Percentiles rank a stretch among this genome's conserved stretches.
These are phyloP conservation scores for Gonapodya prolifera DNA, from an alignment of 192 early-diverging fungal genomes.

Conservation along the genomic window DNA sequence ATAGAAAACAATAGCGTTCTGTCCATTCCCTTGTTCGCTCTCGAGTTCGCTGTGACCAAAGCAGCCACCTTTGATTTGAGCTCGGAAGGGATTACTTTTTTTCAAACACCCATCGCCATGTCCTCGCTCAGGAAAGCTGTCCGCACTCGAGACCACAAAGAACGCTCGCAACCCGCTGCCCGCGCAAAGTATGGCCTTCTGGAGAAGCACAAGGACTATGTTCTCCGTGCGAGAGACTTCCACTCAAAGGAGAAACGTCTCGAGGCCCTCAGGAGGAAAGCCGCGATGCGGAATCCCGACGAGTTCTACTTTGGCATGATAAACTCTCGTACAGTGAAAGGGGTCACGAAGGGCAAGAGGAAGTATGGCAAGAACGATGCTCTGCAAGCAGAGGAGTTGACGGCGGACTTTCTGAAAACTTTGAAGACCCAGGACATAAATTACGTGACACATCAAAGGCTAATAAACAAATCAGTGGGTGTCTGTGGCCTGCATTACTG, in stretches of 20 bases:
- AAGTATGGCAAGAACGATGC: slow-evolving; percentile 15
- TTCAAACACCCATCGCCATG: neutral
- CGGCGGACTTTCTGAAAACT: slow-evolving; percentile 62
- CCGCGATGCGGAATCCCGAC: slow-evolving; percentile 78
- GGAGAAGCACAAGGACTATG: slow-evolving; percentile 98
- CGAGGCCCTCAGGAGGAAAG: slow-evolving; percentile 76
- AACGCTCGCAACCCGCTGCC: slow-evolving; percentile 11
- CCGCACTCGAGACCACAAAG: slow-evolving; percentile 6
- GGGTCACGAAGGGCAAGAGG: slow-evolving; percentile 38
- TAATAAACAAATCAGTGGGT: slow-evolving; percentile 57
- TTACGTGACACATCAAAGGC: slow-evolving; percentile 71
- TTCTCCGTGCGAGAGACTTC: slow-evolving; percentile 83
- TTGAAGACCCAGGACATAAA: slow-evolving; percentile 87
- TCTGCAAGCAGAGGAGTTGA: slow-evolving; percentile 31
- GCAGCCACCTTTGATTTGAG: too few species aligned
- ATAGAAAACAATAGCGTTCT: neutral
- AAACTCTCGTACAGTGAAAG: slow-evolving; percentile 22
- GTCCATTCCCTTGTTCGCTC: neutral
- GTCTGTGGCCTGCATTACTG: neutral
- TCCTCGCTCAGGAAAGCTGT: slow-evolving; percentile 9
- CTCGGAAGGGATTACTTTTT: neutral
- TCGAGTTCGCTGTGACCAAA: too few species aligned
- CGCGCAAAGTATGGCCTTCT: slow-evolving; percentile 53
- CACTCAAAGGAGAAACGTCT: slow-evolving; percentile 74
- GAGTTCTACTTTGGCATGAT: slow-evolving; percentile 99